phyloP scores from a whole-genome alignment of 257 asterid species.

The Perilla frutescens region DNA sequence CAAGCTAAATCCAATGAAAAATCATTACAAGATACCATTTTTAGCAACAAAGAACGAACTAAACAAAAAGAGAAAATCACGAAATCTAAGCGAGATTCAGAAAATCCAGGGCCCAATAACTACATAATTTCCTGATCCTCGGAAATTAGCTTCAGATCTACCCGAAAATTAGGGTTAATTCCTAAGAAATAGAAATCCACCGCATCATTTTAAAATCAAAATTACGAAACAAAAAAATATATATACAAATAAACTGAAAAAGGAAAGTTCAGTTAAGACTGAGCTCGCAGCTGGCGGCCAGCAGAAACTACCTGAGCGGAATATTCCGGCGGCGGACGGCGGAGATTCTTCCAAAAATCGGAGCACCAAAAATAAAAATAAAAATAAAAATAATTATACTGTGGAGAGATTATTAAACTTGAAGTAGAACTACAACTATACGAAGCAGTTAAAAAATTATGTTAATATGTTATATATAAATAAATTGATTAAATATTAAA shows the following conservation, averaged over 20 bases:
- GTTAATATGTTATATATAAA: slow-evolving; percentile 36
- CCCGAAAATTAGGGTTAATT: slow-evolving; percentile 25
- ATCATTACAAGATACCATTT: neutral
- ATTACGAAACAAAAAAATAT: slow-evolving; percentile 23
- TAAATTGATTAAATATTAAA: slow-evolving; percentile 10
- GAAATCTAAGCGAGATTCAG: slow-evolving; percentile 54
- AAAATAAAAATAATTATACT: slow-evolving; percentile 38
- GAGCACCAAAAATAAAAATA: slow-evolving; percentile 35
- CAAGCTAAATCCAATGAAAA: slow-evolving; percentile 28
- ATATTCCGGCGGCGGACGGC: slow-evolving; percentile 56
- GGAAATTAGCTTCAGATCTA: slow-evolving; percentile 48
- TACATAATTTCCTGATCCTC: slow-evolving; percentile 39
- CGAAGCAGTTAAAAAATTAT: slow-evolving; percentile 49
- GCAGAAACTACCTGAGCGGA: slow-evolving; percentile 24
- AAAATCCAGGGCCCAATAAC: slow-evolving; percentile 39
- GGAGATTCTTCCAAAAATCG: slow-evolving; percentile 46
- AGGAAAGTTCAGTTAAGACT: slow-evolving; percentile 36
- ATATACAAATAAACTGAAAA: slow-evolving; percentile 8
- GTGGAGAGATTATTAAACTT: slow-evolving; percentile 54
- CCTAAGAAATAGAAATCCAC: slow-evolving; percentile 17
- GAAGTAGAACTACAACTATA: slow-evolving; percentile 51
- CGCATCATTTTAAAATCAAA: slow-evolving; percentile 15
- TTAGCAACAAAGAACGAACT: slow-evolving; percentile 22
- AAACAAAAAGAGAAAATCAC: slow-evolving; percentile 21
- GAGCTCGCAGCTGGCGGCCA: slow-evolving; percentile 34